Percentiles rank a stretch among this genome's conserved stretches.
Evolutionary conservation across 345 rosid genomes (phyloP).

Genomic region (Clausena lansium): DNA sequence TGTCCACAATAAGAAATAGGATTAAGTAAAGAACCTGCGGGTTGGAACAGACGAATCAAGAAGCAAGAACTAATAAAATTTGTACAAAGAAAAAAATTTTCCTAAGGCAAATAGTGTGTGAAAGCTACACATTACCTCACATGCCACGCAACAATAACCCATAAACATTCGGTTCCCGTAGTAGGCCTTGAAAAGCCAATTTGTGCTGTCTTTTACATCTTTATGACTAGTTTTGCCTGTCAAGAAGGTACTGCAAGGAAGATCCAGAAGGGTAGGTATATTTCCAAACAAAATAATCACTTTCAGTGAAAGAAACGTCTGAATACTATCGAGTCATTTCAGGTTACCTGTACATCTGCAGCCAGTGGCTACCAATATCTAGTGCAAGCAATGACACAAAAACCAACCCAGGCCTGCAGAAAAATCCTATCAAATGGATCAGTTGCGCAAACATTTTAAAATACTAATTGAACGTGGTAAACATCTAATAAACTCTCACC

Average conservation of each 20-base stretch:
- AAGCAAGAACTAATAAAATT: background rate
- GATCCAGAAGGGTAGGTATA: conserved; percentile 13
- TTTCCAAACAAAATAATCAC: conserved; percentile 2
- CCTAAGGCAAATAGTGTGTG: background rate
- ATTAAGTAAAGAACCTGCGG: conserved; percentile 80
- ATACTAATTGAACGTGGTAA: background rate
- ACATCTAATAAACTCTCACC: conserved; percentile 32
- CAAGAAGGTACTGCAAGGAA: conserved; percentile 76
- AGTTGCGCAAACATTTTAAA: background rate
- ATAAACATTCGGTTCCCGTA: conserved; percentile 92
- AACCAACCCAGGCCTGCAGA: conserved; percentile 81
- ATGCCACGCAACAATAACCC: conserved; percentile 89
- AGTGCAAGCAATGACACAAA: conserved; percentile 82
- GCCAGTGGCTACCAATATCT: conserved; percentile 94
- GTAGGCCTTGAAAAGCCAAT: conserved; percentile 87
- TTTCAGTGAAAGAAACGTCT: background rate
- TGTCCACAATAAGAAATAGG: conserved; percentile 65
- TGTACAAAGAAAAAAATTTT: background rate
- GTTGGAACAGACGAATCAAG: conserved; percentile 7
- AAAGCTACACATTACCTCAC: conserved; percentile 60
- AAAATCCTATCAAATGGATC: conserved; percentile 9
- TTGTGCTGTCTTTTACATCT: conserved; percentile 92
- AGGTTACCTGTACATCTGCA: conserved; percentile 89
- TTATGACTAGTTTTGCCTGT: conserved; percentile 85
- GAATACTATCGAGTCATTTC: background rate